Base-by-base conservation (phyloP, 805 yeast species). In the Suhomyces xylopsoci region DNA sequence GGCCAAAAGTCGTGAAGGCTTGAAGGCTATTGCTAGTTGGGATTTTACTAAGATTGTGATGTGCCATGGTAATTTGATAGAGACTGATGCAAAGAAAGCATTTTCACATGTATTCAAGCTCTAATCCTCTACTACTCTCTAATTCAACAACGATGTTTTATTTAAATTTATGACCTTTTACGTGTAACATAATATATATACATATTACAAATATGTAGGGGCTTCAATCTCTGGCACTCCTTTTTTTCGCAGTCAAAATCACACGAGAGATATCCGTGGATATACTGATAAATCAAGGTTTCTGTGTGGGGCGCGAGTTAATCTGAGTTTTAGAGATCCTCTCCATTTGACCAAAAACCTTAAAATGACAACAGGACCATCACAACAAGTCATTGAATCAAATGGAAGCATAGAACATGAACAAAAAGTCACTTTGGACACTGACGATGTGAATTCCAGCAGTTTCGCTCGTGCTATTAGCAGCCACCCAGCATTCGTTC, bases 1-100 rank as follows among this genome's bases (percentile, higher is more conserved):
- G 7, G 57, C 57, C 8, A 56, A 57, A 48, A 58, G 61, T 53
- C 55, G 42, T 17, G 44, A 43, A n/a, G 67, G 69, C 1, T 58
- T 64, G 34, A 51, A 50, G 12, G 57, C 59, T 8, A 64, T 64
- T 26, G 50, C 59, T 49, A 50, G 54, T 19, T 65, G 68, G 68
- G 69, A 66, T 46, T 63, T 66, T 49, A 52, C 58, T 45, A 55
- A 55, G 12, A 51, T 66, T 41, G 69, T 66, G 17, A 58, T 59
- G 65, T 64, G 65, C 44, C 69, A 65, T 28, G 90, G 90, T 12
- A 79, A 79, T 56, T 71, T 82, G 9, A 69, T 84, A 51, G 82
- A 79, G 20, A 59, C 64, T 42, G 62, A 65, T 47, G 74, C 73
- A 0, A 69, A 67, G 55, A 57, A 58, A 20, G 63, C 63, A 7